Evolutionary conservation across 345 rosid species (phyloP).

Genomic region (Hibiscus mutabilis): DNA sequence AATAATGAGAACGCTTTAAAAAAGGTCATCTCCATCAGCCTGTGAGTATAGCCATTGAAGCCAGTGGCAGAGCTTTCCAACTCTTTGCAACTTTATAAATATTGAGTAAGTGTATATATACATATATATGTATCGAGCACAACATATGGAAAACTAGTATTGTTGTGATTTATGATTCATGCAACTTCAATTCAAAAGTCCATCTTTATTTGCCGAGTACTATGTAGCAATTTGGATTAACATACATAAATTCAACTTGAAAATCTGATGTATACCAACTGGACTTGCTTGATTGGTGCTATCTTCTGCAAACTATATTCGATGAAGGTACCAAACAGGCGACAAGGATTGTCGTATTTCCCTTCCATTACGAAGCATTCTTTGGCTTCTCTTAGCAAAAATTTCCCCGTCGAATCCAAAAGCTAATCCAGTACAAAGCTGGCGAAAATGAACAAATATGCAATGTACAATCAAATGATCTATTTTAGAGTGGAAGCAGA

Average conservation of each 20-base stretch:
- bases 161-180: background rate
- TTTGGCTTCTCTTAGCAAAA: conserved; percentile 10
- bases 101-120: no score
- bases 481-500: conserved; percentile 13
- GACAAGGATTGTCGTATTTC: conserved; percentile 11
- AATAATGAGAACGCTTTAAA: conserved; percentile 36
- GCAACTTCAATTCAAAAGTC: conserved; percentile 13
- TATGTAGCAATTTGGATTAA: background rate
- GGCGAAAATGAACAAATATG: conserved; percentile 7
- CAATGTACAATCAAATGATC: conserved; percentile 11
- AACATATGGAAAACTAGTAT: background rate
- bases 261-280: background rate
- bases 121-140: conserved; percentile 7
- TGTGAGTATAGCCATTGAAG: conserved; percentile 70
- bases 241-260: background rate
- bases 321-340: conserved; percentile 9
- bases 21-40: conserved; percentile 76
- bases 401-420: conserved; percentile 10
- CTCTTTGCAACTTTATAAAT: no score
- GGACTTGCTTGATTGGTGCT: background rate
- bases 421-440: conserved; percentile 13
- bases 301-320: conserved; percentile 4
- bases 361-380: conserved; percentile 18
- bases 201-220: background rate
- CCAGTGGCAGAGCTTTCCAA: conserved; percentile 10